These are phyloP conservation scores for Aspergillus amoenus DNA, from an alignment of 2,329 filamentous ascomycete species.

Conservation along the genomic window DNA sequence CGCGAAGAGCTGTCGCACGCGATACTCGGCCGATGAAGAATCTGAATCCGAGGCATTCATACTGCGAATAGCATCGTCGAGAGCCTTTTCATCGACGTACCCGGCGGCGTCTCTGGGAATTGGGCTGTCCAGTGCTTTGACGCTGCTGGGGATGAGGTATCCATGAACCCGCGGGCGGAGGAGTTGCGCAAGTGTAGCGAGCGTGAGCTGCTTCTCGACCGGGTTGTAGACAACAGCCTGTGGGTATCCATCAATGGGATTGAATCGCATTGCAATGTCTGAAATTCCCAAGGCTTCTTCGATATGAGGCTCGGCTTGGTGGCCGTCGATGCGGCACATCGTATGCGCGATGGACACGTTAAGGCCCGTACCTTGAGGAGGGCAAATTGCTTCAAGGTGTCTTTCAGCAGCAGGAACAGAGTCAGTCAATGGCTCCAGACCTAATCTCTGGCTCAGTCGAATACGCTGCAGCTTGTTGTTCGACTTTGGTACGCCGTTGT, in stretches of 20 bases:
- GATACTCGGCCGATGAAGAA: slow-evolving; percentile 33
- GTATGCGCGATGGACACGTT: neutral
- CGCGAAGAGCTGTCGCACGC: slow-evolving; percentile 48
- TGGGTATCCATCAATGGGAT: neutral
- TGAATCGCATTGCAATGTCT: slow-evolving; percentile 16
- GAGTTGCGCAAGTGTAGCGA: neutral
- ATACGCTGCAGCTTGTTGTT: slow-evolving; percentile 61
- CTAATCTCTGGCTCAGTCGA: slow-evolving; percentile 51
- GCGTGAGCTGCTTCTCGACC: neutral
- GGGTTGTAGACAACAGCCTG: neutral
- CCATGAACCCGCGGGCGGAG: slow-evolving; percentile 22
- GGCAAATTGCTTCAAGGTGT: slow-evolving; percentile 54
- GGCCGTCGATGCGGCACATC: neutral
- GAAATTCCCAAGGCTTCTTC: neutral
- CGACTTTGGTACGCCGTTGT: slow-evolving; percentile 51
- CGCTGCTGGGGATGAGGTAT: slow-evolving; percentile 41
- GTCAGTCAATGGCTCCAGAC: slow-evolving; percentile 47
- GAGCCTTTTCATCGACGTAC: slow-evolving; percentile 33
- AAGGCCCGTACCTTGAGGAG: slow-evolving; percentile 49
- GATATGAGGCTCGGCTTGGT: neutral
- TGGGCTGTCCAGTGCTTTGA: slow-evolving; percentile 35
- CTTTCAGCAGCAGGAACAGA: slow-evolving; percentile 44
- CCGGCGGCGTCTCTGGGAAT: slow-evolving; percentile 35
- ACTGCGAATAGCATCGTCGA: slow-evolving; percentile 26
- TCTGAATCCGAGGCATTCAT: neutral